These are phyloP conservation scores for Wickerhamomyces rabaulensis DNA, from an alignment of 805 yeast genomes.

Conservation along the genomic window DNA sequence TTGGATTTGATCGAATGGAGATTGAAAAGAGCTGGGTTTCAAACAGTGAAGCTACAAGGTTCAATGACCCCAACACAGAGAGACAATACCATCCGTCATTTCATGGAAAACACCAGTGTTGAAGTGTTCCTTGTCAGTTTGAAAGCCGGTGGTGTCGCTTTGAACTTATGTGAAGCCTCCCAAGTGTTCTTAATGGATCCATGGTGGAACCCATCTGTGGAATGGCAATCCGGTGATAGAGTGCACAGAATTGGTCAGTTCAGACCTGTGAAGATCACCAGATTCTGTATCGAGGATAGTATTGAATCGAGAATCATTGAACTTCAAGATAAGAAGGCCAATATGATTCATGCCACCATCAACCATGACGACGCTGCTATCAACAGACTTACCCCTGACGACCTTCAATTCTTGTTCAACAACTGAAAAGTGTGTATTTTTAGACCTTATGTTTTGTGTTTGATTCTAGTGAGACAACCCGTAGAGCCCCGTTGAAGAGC, in stretches of 20 bases:
- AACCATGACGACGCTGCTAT: constrained; percentile 91
- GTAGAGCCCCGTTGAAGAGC: neutral
- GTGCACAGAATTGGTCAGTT: constrained; percentile 97
- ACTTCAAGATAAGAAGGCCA: constrained; percentile 94
- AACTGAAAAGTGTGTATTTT: constrained; percentile 37
- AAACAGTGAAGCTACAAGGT: constrained; percentile 91
- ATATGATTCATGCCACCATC: constrained; percentile 95
- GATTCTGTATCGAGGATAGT: constrained; percentile 93
- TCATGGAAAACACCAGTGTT: constrained; percentile 87
- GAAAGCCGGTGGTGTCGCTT: constrained; percentile 98
- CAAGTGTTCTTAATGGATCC: constrained; percentile 96
- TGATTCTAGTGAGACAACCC: neutral
- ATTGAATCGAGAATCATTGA: constrained; percentile 95
- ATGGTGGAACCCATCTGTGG: constrained; percentile 99
- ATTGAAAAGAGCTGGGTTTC: constrained; percentile 87
- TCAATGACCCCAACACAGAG: constrained; percentile 96
- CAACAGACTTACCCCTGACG: constrained; percentile 84
- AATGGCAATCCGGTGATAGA: constrained; percentile 97
- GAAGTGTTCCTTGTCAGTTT: constrained; percentile 92
- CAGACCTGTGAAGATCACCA: constrained; percentile 87
- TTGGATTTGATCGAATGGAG: constrained; percentile 95
- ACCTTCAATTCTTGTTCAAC: constrained; percentile 88
- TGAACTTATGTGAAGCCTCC: constrained; percentile 93
- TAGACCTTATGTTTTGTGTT: neutral
- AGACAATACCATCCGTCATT: constrained; percentile 83